phyloP scores from a whole-genome alignment of 805 yeast genomes.

The Saccharomycopsis capsularis region DNA sequence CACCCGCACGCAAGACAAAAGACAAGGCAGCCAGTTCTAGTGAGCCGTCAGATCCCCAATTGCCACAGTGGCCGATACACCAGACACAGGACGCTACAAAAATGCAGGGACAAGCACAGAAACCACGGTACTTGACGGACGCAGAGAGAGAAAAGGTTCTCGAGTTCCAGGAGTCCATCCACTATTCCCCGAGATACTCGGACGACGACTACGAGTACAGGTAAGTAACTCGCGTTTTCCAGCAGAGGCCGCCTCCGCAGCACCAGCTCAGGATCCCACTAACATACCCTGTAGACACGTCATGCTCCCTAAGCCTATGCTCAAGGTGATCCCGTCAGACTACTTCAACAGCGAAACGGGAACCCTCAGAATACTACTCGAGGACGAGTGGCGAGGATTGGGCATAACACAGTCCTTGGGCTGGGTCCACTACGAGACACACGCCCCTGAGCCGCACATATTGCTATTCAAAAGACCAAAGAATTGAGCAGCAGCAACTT shows the following conservation, averaged over 20 bases:
- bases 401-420: conserved; percentile 97
- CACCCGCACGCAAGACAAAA: too few species aligned
- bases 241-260: neutral
- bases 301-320: conserved; percentile 92
- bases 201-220: conserved; percentile 87
- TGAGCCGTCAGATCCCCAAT: too few species aligned
- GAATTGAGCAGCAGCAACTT: too few species aligned
- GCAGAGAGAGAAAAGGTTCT: conserved; percentile 78
- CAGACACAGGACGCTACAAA: too few species aligned
- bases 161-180: conserved; percentile 90
- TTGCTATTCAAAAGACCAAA: conserved; percentile 54
- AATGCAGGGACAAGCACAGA: too few species aligned
- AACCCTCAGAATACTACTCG: conserved; percentile 79
- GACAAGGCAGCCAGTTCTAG: too few species aligned
- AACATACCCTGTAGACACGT: conserved; percentile 66
- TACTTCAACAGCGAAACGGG: conserved; percentile 93
- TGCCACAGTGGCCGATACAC: too few species aligned
- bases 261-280: too few species aligned
- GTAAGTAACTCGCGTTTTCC: conserved; percentile 25
- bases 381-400: conserved; percentile 97
- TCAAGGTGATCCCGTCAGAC: conserved; percentile 88
- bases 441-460: conserved; percentile 98
- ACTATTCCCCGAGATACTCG: conserved; percentile 87
- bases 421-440: conserved; percentile 97
- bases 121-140: conserved; percentile 59